Conservation (phyloP, 73 alveolate genomes). For the Urostyla sp. region DNA sequence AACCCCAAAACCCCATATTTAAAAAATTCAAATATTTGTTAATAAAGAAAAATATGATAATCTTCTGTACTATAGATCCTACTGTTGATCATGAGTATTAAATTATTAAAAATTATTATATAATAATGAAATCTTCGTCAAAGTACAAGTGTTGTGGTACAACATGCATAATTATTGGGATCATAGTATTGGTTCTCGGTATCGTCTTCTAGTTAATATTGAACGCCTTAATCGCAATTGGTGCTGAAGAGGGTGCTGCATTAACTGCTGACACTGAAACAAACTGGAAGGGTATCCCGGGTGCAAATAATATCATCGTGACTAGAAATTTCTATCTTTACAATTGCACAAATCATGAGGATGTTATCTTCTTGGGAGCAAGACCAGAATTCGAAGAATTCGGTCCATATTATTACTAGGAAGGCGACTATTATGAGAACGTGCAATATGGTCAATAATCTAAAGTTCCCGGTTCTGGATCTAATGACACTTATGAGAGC, state of each 20-base stretch:
- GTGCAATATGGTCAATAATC: constrained; percentile 31
- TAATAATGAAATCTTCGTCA: constrained; percentile 30
- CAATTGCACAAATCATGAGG: constrained; percentile 51
- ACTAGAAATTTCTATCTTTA: constrained; percentile 28
- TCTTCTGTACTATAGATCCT: too few relatives aligned
- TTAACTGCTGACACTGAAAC: constrained; percentile 41
- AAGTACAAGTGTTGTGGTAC: constrained; percentile 53
- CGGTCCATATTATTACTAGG: constrained; percentile 64
- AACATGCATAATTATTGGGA: constrained; percentile 20
- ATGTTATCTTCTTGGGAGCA: constrained; percentile 59
- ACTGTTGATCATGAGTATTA: too few relatives aligned
- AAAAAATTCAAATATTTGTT: too few relatives aligned
- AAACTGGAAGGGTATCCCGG: constrained; percentile 70
- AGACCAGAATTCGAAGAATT: constrained; percentile 58
- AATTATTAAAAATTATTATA: too few relatives aligned
- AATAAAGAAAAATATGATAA: too few relatives aligned
- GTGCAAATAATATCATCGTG: constrained; percentile 31
- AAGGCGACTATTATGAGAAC: constrained; percentile 26
- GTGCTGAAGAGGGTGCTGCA: constrained; percentile 36
- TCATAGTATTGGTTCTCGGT: constrained; percentile 39
- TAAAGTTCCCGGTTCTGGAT: constrained; percentile 28
- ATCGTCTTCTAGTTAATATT: constrained; percentile 44
- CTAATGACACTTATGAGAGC: constrained; percentile 28
- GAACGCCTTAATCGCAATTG: background rate
- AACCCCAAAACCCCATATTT: too few relatives aligned